Base-by-base conservation (phyloP, 2,329 filamentous ascomycete genomes). In the Chaetoscypha palmicola region DNA sequence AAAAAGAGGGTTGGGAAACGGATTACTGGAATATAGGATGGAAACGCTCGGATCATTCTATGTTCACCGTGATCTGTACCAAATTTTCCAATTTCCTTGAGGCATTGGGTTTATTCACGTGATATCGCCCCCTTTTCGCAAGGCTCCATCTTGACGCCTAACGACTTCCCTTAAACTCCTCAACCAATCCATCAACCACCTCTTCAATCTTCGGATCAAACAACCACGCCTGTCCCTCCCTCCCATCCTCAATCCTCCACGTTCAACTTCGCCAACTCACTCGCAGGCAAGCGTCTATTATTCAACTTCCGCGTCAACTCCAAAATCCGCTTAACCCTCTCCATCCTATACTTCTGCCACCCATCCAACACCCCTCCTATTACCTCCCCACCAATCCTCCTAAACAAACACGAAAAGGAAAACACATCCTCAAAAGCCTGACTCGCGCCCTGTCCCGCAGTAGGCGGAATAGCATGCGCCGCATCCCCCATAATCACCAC, bases 341-440 rank as follows among this genome's bases (percentile, higher is more conserved):
- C 64, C 54, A 73, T 69, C 8, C 73, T 60, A 5, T 67, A 66
- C 0, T 52, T 43, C 50, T 74, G 67, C 75, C 73, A 78, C n/a
- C 59, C 56, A 21, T 49, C 59, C 22, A 64, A 50, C 0, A 56
- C 62, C 12, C 54, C 53, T 8, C 47, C 50, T 24, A 63, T 52
- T 0, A 39, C 55, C 10, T 8, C 44, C 14, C 22, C 53, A 34
- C 47, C 41, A 2, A 20, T 10, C 45, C 62, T 50, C 9, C 52
- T 52, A 43, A 66, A 39, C 0, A 74, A 48, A 2, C 66, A 55
- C 1, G 69, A 64, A 10, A 73, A 62, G 0, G 62, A 65, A 36
- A 66, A 68, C 1, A 68, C 66, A 43, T 76, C 72, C 46, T 76
- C 72, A 20, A 71, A 66, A 0, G 67, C 67, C 37, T 70, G 66